phyloP scores from a whole-genome alignment of 148 eudicot genomes.

The Vaccinium myrtillus region DNA sequence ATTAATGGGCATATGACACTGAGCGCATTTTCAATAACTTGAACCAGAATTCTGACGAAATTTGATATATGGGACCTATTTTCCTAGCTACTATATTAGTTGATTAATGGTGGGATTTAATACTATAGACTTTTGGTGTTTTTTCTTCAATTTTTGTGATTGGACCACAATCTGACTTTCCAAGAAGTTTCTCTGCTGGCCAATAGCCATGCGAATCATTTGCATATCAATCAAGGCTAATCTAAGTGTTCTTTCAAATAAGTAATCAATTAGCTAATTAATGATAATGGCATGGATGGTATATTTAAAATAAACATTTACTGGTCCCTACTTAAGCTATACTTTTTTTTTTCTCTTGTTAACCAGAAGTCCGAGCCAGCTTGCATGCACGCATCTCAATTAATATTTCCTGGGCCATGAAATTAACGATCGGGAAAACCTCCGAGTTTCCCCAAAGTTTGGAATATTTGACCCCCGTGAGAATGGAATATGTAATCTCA shows the following conservation, averaged over 20 bases:
- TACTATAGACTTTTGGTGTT: not conserved
- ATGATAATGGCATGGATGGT: not conserved
- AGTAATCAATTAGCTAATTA: not conserved
- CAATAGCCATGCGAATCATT: not conserved
- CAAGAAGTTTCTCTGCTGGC: not conserved
- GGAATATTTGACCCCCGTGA: no score
- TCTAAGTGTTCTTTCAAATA: not conserved
- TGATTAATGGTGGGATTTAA: not conserved
- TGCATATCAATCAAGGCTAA: conserved; percentile 7
- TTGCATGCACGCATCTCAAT: no score
- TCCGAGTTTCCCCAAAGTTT: no score
- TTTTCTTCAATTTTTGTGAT: not conserved
- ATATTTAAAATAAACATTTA: no score
- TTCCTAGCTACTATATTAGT: not conserved
- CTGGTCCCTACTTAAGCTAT: no score
- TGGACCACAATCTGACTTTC: not conserved
- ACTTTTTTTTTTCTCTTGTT: no score
- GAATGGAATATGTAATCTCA: no score
- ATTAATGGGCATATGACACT: not conserved
- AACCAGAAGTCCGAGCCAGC: no score
- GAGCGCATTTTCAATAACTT: not conserved
- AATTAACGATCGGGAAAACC: no score
- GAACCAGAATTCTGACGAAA: not conserved
- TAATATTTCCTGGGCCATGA: no score
- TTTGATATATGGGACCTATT: not conserved